Base-by-base conservation (phyloP, 1,284 basidiomycete genomes). In the Cerioporus squamosus region DNA sequence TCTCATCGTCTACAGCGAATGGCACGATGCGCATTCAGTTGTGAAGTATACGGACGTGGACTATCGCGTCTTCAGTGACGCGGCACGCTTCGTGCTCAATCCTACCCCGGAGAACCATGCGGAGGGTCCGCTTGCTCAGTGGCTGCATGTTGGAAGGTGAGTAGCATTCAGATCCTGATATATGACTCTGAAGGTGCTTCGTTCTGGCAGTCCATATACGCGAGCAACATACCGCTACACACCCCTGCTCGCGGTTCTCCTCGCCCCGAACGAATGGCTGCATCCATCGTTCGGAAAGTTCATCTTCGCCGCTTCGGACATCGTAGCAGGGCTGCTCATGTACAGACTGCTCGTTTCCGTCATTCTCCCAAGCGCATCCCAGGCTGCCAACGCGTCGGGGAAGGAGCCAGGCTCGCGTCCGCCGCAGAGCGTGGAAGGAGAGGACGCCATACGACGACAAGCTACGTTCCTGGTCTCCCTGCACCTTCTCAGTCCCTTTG, bases 31-130 rank as follows among this genome's bases (percentile, higher is more conserved):
- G 3, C 86, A 79, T 62, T 91, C 90, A 1, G 71, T 86, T n/a
- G 84, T 98, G 31, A 95, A 95, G 71, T 99, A 98, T 73, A 99
- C 97, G 17, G 97, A 99, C 75, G 82, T 99, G 58, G 97, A 99
- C 77, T 99, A 98, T 74, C 84, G 88, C 43, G 97, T 99, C 63
- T 97, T 98, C 78, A 92, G 86, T 56, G 96, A 98, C 72, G 97
- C 96, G 4, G 87, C 94, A 3, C 77, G 78, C 22, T 95, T 91
- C 69, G 68, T 93, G 58, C 73, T 83, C 18, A 68, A 80, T 44
- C 81, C 86, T 29, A 74, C 74, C 15, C 72, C 73, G 8, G 74
- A 70, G 9, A 87, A 86, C 65, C 63, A 66, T 26, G 92, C 91
- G 8, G 78, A 81, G 64, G 93, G 93, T 7, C 81, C 83, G 36